Evolutionary conservation across 2,329 filamentous ascomycete genomes (phyloP).

Genomic region (Colletotrichum sp.): DNA sequence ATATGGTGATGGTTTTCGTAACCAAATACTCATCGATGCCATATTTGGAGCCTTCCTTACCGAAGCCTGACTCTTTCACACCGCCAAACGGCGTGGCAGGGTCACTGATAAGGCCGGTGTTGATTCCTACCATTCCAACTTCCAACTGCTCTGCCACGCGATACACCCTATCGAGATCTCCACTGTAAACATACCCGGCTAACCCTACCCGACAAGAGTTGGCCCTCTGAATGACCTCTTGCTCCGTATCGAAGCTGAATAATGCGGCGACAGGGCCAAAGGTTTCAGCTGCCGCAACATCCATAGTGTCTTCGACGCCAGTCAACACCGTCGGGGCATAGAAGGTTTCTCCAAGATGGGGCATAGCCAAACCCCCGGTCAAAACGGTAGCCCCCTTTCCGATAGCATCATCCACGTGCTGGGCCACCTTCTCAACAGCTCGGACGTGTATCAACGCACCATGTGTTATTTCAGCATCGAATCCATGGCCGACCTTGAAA

Average conservation of each 20-base stretch:
- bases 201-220: conserved; percentile 86
- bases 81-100: conserved; percentile 73
- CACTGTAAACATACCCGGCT: conserved; percentile 91
- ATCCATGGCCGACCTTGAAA: conserved; percentile 80
- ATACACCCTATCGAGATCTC: conserved; percentile 62
- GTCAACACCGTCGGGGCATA: conserved; percentile 89
- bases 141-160: conserved; percentile 74
- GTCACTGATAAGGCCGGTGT: conserved; percentile 72
- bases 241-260: conserved; percentile 87
- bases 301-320: conserved; percentile 86
- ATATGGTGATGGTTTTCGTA: conserved; percentile 62
- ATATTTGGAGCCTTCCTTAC: conserved; percentile 78
- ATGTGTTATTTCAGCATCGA: conserved; percentile 73
- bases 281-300: conserved; percentile 84
- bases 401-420: conserved; percentile 80
- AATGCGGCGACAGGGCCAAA: conserved; percentile 93
- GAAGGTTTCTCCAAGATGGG: conserved; percentile 74
- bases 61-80: conserved; percentile 83
- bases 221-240: conserved; percentile 83
- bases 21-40: conserved; percentile 78
- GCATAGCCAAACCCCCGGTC: conserved; percentile 74
- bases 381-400: conserved; percentile 78
- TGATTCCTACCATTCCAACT: conserved; percentile 87
- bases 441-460: conserved; percentile 86
- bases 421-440: conserved; percentile 78